A percentile compares a stretch with the other conserved stretches of the same genome.
phyloP scores from a whole-genome alignment of 2,329 filamentous ascomycete genomes.

The Pseudopyrenochaeta lycopersici region DNA sequence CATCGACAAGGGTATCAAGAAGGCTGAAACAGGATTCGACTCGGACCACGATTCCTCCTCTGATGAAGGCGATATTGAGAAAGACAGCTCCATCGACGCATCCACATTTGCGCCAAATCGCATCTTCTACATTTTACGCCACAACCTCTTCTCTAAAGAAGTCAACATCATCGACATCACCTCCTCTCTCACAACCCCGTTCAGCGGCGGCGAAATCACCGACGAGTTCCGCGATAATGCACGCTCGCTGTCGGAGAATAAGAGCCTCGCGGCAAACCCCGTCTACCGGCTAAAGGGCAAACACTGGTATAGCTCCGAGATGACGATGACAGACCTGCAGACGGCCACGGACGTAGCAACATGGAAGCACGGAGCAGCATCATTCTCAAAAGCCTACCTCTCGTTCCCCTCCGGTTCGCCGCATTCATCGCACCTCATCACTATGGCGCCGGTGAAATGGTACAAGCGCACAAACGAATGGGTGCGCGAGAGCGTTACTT shows the following conservation, averaged over 20 bases:
- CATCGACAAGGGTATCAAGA: constrained; percentile 4
- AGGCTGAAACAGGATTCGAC: constrained; percentile 2
- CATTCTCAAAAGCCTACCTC: neutral
- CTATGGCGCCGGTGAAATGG: constrained; percentile 6
- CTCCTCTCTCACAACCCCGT: neutral
- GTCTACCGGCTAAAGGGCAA: constrained; percentile 8
- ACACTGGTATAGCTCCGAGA: constrained; percentile 4
- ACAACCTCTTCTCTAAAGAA: constrained; percentile 11
- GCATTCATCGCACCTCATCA: constrained; percentile 3
- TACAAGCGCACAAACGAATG: constrained; percentile 8
- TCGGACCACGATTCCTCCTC: neutral
- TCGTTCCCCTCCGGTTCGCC: neutral
- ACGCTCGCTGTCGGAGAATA: constrained; percentile 3
- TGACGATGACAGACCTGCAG: neutral
- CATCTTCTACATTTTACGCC: constrained; percentile 7
- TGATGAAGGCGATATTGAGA: neutral
- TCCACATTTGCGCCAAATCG: constrained; percentile 3
- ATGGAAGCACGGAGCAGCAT: constrained; percentile 5
- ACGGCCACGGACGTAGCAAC: constrained; percentile 2
- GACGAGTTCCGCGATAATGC: constrained; percentile 5
- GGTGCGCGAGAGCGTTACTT: constrained; percentile 6
- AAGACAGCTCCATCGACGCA: neutral
- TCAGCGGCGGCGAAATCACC: constrained; percentile 7
- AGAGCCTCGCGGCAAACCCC: neutral
- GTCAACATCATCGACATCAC: constrained; percentile 10